Evolutionary conservation across 108 stramenopile species (phyloP).

Genomic region (Cyclotella atomus): DNA sequence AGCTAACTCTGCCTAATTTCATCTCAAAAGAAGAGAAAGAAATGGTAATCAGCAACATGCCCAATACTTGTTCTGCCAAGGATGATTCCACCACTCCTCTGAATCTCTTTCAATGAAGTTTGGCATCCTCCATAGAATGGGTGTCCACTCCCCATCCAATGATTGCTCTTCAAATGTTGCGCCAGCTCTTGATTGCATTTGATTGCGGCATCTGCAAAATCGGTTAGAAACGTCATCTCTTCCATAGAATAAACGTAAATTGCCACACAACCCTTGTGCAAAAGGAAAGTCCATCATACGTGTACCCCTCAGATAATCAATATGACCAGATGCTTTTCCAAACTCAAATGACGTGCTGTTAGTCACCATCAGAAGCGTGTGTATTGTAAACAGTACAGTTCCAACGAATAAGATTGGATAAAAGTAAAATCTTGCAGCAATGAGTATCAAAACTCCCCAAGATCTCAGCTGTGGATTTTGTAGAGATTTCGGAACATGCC

Average conservation of each 20-base stretch:
- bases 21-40: too few species aligned
- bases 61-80: constrained; percentile 90
- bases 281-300: constrained; percentile 67
- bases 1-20: too few species aligned
- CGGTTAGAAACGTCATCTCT: constrained; percentile 41
- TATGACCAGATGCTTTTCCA: constrained; percentile 48
- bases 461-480: background rate
- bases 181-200: background rate
- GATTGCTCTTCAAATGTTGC: background rate
- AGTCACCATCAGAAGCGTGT: constrained; percentile 53
- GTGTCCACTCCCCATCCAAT: constrained; percentile 37
- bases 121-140: constrained; percentile 71
- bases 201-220: background rate
- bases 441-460: constrained; percentile 8
- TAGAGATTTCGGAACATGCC: constrained; percentile 31
- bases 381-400: constrained; percentile 39
- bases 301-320: constrained; percentile 74
- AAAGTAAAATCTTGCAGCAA: constrained; percentile 55
- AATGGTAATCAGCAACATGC: constrained; percentile 85
- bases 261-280: constrained; percentile 47
- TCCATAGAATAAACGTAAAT: constrained; percentile 56
- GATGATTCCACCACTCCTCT: constrained; percentile 83
- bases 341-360: constrained; percentile 79
- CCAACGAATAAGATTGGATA: constrained; percentile 50
- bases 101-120: constrained; percentile 66